phyloP scores from a whole-genome alignment of 805 yeast species.

The Starmerella potacharoeniae region DNA sequence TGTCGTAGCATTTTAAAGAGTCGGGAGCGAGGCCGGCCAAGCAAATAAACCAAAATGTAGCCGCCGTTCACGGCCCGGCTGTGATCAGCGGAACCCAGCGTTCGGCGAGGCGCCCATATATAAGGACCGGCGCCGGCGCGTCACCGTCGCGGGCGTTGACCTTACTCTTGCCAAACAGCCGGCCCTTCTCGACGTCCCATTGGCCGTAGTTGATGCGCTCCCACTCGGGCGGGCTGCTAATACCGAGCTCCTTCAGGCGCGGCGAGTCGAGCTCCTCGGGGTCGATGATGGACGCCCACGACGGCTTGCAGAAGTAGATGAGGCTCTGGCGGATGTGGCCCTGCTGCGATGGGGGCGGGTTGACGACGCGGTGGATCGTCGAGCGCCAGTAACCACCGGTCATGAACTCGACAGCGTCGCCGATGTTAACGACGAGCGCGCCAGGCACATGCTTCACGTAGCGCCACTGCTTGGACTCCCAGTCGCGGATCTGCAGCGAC shows the following conservation, averaged over 20 bases:
- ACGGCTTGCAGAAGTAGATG: slow-evolving; percentile 37
- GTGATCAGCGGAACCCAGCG: slow-evolving; percentile 33
- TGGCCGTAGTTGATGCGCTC: slow-evolving; percentile 32
- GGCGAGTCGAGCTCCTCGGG: slow-evolving; percentile 35
- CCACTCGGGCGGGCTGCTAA: slow-evolving; percentile 28
- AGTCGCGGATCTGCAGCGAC: slow-evolving; percentile 33
- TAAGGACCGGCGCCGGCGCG: slow-evolving; percentile 31
- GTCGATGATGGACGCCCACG: slow-evolving; percentile 31
- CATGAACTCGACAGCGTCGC: slow-evolving; percentile 34
- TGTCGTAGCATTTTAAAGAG: no score
- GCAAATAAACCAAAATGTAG: neutral
- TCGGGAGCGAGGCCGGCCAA: no score
- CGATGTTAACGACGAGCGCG: slow-evolving; percentile 34
- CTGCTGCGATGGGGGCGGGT: slow-evolving; percentile 37
- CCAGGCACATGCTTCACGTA: slow-evolving; percentile 32
- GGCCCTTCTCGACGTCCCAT: slow-evolving; percentile 41
- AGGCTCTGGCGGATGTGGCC: slow-evolving; percentile 32
- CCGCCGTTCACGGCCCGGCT: neutral
- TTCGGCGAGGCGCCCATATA: slow-evolving; percentile 36
- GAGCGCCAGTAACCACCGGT: slow-evolving; percentile 40
- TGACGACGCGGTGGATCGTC: slow-evolving; percentile 38
- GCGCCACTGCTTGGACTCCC: slow-evolving; percentile 30
- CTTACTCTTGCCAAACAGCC: slow-evolving; percentile 35
- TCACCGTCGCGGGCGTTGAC: slow-evolving; percentile 31
- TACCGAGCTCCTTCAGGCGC: slow-evolving; percentile 30